Evolutionary conservation across 768 basidiomycete genomes (phyloP).

Genomic region (Tulasnella sp.): DNA sequence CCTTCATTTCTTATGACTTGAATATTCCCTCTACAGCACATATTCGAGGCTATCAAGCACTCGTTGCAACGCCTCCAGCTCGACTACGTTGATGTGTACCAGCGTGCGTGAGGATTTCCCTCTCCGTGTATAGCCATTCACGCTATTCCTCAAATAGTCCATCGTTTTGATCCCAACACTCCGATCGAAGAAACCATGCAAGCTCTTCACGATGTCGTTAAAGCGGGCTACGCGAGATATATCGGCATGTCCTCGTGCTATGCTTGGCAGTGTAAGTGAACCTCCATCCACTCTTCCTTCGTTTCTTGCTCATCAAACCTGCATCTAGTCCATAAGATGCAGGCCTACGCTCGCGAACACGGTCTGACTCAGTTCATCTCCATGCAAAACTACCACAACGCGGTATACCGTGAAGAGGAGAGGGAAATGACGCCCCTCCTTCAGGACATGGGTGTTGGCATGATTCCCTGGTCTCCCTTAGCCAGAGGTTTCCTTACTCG

Average conservation of each 20-base stretch:
- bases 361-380: conserved; percentile 20
- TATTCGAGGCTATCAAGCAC: conserved; percentile 50
- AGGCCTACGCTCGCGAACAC: conserved; percentile 1
- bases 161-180: conserved; percentile 10
- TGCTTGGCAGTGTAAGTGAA: conserved; percentile 14
- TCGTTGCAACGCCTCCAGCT: conserved; percentile 58
- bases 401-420: conserved; percentile 23
- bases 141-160: not conserved
- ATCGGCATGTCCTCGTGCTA: conserved; percentile 13
- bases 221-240: conserved; percentile 11
- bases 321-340: conserved; percentile 11
- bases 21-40: conserved; percentile 38
- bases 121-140: not conserved
- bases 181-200: conserved; percentile 17
- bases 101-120: conserved; percentile 39
- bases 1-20: not conserved
- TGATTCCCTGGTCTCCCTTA: conserved; percentile 29
- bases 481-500: conserved; percentile 25
- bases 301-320: not conserved
- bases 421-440: conserved; percentile 21
- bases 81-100: conserved; percentile 69
- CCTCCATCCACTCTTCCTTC: not conserved
- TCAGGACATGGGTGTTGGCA: conserved; percentile 24
- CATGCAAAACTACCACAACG: conserved; percentile 23
- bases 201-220: conserved; percentile 11